Evolutionary conservation across 768 basidiomycete genomes (phyloP).

Genomic region (Agaricus subrufescens): DNA sequence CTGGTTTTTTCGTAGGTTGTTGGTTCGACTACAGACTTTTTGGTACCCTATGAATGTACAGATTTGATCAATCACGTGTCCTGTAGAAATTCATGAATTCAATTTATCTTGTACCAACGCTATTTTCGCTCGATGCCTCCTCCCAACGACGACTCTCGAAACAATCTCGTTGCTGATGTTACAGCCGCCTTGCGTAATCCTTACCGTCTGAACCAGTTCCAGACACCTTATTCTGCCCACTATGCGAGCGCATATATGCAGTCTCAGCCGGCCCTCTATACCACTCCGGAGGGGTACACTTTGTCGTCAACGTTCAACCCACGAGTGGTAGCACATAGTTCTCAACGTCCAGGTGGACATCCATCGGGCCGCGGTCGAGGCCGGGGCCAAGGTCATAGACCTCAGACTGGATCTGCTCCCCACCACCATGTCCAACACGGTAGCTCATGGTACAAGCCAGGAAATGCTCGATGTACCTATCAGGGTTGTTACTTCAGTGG

Average conservation of each 20-base stretch:
- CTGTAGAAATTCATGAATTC: neutral
- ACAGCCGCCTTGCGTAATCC: constrained; percentile 4
- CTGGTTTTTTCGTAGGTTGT: constrained; percentile 6
- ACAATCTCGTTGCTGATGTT: neutral
- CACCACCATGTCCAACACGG: constrained; percentile 10
- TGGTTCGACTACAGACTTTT: constrained; percentile 7
- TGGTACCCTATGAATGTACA: neutral
- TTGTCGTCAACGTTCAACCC: constrained; percentile 9
- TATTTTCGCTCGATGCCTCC: neutral
- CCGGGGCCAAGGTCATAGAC: neutral
- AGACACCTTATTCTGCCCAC: constrained; percentile 37
- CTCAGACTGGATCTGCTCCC: neutral
- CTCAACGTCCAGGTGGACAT: neutral
- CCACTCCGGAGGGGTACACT: constrained; percentile 4
- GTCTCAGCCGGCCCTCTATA: constrained; percentile 12
- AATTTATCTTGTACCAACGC: neutral
- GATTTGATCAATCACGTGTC: constrained; percentile 6
- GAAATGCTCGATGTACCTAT: constrained; percentile 55
- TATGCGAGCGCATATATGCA: constrained; percentile 54
- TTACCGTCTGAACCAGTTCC: constrained; percentile 9
- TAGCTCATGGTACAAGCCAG: constrained; percentile 58
- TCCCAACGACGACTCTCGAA: neutral
- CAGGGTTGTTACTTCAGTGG: constrained; percentile 65
- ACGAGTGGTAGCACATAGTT: neutral
- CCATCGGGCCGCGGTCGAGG: neutral